Conservation (phyloP, 345 rosid genomes). For the Lagerstroemia speciosa region DNA sequence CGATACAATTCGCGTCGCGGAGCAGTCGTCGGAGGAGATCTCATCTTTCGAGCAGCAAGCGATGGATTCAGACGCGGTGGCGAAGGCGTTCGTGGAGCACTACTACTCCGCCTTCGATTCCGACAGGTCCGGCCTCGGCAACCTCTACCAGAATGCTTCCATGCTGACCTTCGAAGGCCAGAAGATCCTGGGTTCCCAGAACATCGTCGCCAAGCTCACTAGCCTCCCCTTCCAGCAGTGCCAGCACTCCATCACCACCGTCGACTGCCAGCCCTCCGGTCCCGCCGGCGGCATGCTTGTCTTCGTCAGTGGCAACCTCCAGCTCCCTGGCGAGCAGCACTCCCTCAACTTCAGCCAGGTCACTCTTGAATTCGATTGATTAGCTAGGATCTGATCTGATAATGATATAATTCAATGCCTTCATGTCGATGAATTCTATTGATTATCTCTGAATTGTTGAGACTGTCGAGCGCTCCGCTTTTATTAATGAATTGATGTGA, state of each 20-base stretch:
- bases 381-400: too few relatives aligned
- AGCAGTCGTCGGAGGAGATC: too few relatives aligned
- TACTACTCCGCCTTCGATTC: conserved; percentile 82
- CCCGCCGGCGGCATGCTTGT: conserved; percentile 45
- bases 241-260: conserved; percentile 37
- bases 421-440: too few relatives aligned
- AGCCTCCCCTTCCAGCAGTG: conserved; percentile 62
- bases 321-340: conserved; percentile 45
- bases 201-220: conserved; percentile 75
- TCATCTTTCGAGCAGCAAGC: too few relatives aligned
- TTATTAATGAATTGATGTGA: too few relatives aligned
- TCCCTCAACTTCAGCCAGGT: conserved; percentile 51
- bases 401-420: too few relatives aligned
- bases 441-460: too few relatives aligned
- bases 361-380: too few relatives aligned
- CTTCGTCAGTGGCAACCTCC: conserved; percentile 41
- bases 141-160: conserved; percentile 74
- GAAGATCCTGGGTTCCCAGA: conserved; percentile 71
- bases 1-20: too few relatives aligned
- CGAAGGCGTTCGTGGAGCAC: conserved; percentile 90
- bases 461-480: too few relatives aligned
- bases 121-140: conserved; percentile 49
- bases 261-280: conserved; percentile 44
- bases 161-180: conserved; percentile 96
- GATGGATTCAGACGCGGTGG: conserved; percentile 82